A percentile compares a stretch with the other conserved stretches of the same genome.
phyloP scores from a whole-genome alignment of 1,139 yeast species.

The Geotrichum reessii region DNA sequence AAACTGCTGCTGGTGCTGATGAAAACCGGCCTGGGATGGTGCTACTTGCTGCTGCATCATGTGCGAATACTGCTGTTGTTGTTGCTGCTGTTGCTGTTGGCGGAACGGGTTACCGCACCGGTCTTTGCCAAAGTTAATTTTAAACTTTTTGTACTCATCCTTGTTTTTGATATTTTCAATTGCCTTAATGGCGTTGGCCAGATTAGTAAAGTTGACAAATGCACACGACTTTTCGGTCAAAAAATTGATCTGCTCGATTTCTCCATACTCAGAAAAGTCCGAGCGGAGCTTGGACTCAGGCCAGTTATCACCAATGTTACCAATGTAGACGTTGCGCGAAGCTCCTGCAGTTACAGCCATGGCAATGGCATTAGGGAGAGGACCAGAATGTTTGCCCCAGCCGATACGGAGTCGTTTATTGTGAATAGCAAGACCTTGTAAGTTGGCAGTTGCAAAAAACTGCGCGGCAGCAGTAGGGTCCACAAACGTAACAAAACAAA shows the following conservation, averaged over 20 bases:
- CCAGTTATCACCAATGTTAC: conserved; percentile 56
- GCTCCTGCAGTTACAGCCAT: conserved; percentile 93
- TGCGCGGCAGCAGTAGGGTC: conserved; percentile 92
- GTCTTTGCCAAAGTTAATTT: conserved; percentile 86
- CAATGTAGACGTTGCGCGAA: conserved; percentile 83
- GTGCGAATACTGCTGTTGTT: conserved; percentile 7
- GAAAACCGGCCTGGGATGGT: neutral
- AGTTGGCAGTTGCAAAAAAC: conserved; percentile 80
- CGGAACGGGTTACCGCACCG: conserved; percentile 72
- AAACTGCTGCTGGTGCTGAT: neutral
- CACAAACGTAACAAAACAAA: conserved; percentile 86
- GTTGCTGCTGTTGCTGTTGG: conserved; percentile 18
- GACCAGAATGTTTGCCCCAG: conserved; percentile 96
- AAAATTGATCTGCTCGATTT: conserved; percentile 88
- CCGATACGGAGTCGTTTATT: conserved; percentile 80
- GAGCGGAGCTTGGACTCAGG: conserved; percentile 56
- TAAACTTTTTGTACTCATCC: conserved; percentile 46
- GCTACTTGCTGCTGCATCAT: conserved; percentile 6
- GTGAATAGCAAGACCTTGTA: conserved; percentile 76
- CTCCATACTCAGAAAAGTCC: conserved; percentile 80
- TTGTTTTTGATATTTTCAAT: conserved; percentile 58
- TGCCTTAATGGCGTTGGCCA: conserved; percentile 80
- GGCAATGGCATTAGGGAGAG: conserved; percentile 71
- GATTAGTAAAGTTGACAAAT: conserved; percentile 84
- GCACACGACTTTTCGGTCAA: conserved; percentile 83